Evolutionary conservation across 805 yeast genomes (phyloP).

Genomic region (Suhomyces prunicola): DNA sequence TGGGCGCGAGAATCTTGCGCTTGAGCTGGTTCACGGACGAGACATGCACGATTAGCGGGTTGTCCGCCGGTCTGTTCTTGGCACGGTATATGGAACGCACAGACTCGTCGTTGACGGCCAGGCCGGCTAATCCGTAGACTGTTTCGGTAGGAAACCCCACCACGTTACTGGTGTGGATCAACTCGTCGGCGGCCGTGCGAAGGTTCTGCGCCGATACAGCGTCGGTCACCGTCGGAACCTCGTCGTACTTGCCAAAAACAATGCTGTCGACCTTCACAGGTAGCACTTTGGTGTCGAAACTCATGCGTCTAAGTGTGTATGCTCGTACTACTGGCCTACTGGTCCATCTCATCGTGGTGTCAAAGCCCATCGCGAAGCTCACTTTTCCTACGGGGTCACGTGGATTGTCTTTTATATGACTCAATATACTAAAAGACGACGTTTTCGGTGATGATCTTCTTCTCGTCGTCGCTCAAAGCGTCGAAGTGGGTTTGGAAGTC

Average conservation of each 20-base stretch:
- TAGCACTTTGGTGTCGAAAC: conserved; percentile 37
- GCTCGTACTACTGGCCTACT: background rate
- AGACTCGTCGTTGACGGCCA: conserved; percentile 69
- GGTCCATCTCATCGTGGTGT: background rate
- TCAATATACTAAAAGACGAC: conserved; percentile 27
- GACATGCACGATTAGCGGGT: conserved; percentile 89
- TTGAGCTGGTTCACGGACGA: conserved; percentile 72
- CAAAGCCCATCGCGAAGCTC: background rate
- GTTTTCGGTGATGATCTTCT: conserved; percentile 48
- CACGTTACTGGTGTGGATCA: conserved; percentile 51
- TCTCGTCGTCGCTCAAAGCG: conserved; percentile 50
- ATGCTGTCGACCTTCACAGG: conserved; percentile 55
- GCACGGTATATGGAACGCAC: conserved; percentile 79
- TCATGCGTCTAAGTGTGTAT: conserved; percentile 2
- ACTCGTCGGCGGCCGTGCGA: conserved; percentile 53
- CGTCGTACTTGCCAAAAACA: conserved; percentile 41
- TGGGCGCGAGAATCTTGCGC: conserved; percentile 49
- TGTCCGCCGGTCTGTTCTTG: conserved; percentile 92
- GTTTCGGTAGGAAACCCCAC: conserved; percentile 98
- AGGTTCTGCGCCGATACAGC: conserved; percentile 50
- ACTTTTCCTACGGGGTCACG: background rate
- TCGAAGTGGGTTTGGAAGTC: conserved; percentile 53
- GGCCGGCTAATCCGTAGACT: conserved; percentile 93
- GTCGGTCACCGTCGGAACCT: conserved; percentile 48
- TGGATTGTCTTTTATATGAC: background rate